Evolutionary conservation across 352 stramenopile species (phyloP).

Genomic region (Globisporangium apiculatum): DNA sequence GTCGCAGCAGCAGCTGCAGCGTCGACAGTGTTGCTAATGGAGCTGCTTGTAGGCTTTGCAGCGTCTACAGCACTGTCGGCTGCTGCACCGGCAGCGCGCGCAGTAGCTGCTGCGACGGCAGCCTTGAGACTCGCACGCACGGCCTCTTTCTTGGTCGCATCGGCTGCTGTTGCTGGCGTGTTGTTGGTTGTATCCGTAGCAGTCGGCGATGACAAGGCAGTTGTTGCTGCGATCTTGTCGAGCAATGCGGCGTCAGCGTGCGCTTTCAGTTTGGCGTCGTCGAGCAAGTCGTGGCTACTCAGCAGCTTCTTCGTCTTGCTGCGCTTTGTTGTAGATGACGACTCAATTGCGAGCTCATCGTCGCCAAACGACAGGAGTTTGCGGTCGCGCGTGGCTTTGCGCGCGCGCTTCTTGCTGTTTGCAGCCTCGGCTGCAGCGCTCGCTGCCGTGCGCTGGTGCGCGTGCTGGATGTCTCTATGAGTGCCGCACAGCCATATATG

Average conservation of each 20-base stretch:
- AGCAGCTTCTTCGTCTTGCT: constrained; percentile 54
- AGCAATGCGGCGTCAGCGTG: constrained; percentile 53
- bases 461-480: constrained; percentile 19
- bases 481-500: no score
- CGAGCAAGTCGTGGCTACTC: constrained; percentile 66
- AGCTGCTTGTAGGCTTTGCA: neutral
- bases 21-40: neutral
- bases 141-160: constrained; percentile 20
- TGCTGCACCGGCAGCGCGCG: neutral
- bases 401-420: constrained; percentile 75
- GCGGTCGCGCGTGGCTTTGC: constrained; percentile 90
- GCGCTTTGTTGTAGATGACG: constrained; percentile 43
- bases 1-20: neutral
- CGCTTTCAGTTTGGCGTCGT: constrained; percentile 54
- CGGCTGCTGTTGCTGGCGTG: neutral
- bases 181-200: neutral
- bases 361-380: constrained; percentile 96
- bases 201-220: neutral
- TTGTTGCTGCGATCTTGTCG: constrained; percentile 36
- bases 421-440: constrained; percentile 21
- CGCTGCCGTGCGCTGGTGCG: neutral
- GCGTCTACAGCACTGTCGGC: neutral
- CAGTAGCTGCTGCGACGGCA: constrained; percentile 3
- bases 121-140: constrained; percentile 15
- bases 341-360: constrained; percentile 61